phyloP scores from a whole-genome alignment of 768 basidiomycete genomes.

The Russula vinacea region DNA sequence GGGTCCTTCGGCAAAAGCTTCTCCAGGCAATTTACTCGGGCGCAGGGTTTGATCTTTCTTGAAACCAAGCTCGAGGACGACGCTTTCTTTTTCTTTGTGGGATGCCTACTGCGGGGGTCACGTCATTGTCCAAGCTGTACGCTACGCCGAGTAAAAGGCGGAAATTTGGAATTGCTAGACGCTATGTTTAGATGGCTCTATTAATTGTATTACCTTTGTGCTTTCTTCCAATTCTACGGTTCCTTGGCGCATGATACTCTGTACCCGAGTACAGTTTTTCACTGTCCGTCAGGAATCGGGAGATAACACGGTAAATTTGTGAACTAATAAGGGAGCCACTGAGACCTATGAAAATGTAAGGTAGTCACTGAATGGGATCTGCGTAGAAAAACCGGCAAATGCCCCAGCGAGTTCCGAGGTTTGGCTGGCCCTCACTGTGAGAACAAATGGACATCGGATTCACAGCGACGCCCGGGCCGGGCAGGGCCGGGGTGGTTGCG shows the following conservation, averaged over 20 bases:
- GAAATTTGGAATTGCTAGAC: not conserved
- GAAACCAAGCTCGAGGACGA: not conserved
- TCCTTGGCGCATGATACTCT: not conserved
- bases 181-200: not conserved
- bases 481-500: too few species aligned
- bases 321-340: too few species aligned
- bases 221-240: not conserved
- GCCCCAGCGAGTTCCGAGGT: too few species aligned
- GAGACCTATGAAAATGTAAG: too few species aligned
- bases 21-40: constrained; percentile 82
- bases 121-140: too few species aligned
- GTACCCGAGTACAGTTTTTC: not conserved
- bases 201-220: not conserved
- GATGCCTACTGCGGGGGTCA: not conserved
- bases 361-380: too few species aligned
- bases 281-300: too few species aligned
- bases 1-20: constrained; percentile 67
- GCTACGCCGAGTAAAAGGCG: not conserved
- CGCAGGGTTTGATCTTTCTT: constrained; percentile 93
- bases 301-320: too few species aligned
- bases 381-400: too few species aligned
- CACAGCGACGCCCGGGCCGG: too few species aligned
- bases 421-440: too few species aligned
- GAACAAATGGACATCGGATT: too few species aligned
- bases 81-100: not conserved